Base-by-base conservation (phyloP, 2,329 filamentous ascomycete genomes). In the Pseudogymnoascus sp. region DNA sequence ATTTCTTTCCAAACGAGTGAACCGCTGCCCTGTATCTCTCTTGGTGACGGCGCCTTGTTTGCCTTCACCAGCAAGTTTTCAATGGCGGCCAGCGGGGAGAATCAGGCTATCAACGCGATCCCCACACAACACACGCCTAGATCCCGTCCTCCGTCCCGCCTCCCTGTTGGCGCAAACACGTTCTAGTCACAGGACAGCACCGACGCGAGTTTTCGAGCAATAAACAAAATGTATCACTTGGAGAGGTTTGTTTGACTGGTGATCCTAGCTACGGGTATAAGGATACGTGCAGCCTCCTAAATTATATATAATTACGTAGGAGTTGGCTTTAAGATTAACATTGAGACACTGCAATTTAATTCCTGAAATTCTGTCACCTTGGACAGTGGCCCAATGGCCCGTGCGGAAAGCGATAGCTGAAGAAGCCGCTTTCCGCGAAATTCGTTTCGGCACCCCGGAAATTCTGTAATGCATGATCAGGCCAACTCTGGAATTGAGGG, bases 311-410 rank as follows among this genome's bases (percentile, higher is more conserved):
- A 55, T 33, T 55, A 55, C 49, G 29, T 55, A 19, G 49, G 10
- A 21, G 49, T 55, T 55, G 49, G 29, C 29, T 19, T 55, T 55
- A 55, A 55, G 49, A 55, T 55, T 55, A 55, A 55, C 49, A 55
- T 55, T 55, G 49, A 55, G 49, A 55, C 49, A 55, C 49, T 55
- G 29, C 29, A 55, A 55, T 55, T 55, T 55, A 55, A 55, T 55
- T 55, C n/a, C 49, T 55, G 49, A 55, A 55, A 55, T 55, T 55
- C 49, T 55, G 49, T 55, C 29, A 55, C 49, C 49, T 35, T 29
- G n/a, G 11, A 55, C 49, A 33, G 49, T 33, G 45, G 45, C 19
- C 19, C 49, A 55, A 33, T 33, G 49, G 49, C 16, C 49, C 16
- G 49, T 55, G 49, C 49, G n/a, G 49, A 19, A 16, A 16, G n/a